Base-by-base conservation (phyloP, 2,329 filamentous ascomycete genomes). In the Zymoseptoria brevis region DNA sequence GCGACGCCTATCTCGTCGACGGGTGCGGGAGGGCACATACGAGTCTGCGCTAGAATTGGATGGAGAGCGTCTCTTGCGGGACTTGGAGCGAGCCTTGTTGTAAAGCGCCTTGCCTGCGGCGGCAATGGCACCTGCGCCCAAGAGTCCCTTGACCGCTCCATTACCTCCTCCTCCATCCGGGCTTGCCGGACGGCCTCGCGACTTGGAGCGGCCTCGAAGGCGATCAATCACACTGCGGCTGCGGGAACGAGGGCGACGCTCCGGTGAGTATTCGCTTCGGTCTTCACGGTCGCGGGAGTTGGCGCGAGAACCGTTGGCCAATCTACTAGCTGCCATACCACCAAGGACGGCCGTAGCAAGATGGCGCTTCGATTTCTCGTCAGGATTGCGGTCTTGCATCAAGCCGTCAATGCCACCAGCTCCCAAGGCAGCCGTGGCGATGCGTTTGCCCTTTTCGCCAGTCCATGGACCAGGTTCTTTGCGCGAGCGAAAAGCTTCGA, bases 381-480 rank as follows among this genome's bases (percentile, higher is more conserved):
- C 84, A 5, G 86, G 81, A 68, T 91, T 82, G 55, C 79, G 79
- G 65, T 86, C 84, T 11, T 19, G 26, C 58, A 87, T 79, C 50
- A 91, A 82, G 22, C 86, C 87, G 73, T 96, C 90, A 62, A 96
- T 88, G 59, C 90, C 89, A 66, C 89, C 93, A 60, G 93, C 91
- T 75, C 90, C 88, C 26, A 86, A 75, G 41, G 93, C 93, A 53
- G 91, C 92, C 21, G 93, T 96, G 54, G 96, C 82, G 61, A 97
- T 84, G 56, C 93, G 90, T 78, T 91, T 94, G 65, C 91, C 90
- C 76, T 96, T 96, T 63, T 89, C 88, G 45, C 92, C 93, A 64
- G 87, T 88, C 91, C 92, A 96, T 50, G 87, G 84, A 57, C 93
- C 93, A 2, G 90, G 88, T 63, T 94, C 88, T 69, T 93, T 96